Evolutionary conservation across 345 rosid genomes (phyloP).

Genomic region (Noccaea caerulescens): DNA sequence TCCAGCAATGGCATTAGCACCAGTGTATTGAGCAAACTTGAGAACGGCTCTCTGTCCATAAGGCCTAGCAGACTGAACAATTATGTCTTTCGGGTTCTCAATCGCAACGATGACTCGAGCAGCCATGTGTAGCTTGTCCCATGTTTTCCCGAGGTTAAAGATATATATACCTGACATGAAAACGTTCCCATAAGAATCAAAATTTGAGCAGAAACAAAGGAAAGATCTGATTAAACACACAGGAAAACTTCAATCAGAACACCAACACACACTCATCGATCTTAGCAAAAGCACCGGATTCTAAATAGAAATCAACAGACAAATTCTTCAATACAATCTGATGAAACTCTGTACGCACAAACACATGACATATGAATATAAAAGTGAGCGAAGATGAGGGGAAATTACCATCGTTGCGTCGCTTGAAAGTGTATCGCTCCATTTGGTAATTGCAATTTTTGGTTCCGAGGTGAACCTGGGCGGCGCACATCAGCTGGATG

Average conservation of each 20-base stretch:
- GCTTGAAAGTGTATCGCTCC: slow-evolving; percentile 83
- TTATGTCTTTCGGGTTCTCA: slow-evolving; percentile 78
- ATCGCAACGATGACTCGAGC: slow-evolving; percentile 77
- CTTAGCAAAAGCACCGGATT: too few species aligned
- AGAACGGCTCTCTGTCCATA: slow-evolving; percentile 88
- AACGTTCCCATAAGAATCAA: too few species aligned
- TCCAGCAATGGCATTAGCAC: slow-evolving; percentile 81
- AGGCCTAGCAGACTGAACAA: slow-evolving; percentile 85
- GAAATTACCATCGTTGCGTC: slow-evolving; percentile 68
- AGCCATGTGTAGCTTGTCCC: slow-evolving; percentile 74
- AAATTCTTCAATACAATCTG: too few species aligned
- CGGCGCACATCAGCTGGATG: slow-evolving; percentile 74
- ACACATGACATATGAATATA: too few species aligned
- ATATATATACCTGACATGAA: slow-evolving; percentile 60
- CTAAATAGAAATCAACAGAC: too few species aligned
- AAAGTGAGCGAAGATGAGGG: neutral
- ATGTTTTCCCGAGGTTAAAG: slow-evolving; percentile 76
- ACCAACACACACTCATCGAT: neutral
- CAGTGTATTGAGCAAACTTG: slow-evolving; percentile 79
- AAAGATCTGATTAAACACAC: too few species aligned
- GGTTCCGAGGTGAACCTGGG: slow-evolving; percentile 84
- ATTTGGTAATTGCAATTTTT: slow-evolving; percentile 79
- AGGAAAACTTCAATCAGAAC: neutral
- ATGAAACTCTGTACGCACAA: too few species aligned
- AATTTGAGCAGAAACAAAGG: too few species aligned